Evolutionary conservation across 2,329 filamentous ascomycete species (phyloP), one percentile per base, ranked within the genome.

Genomic region (Aspergillus nomiae): DNA sequence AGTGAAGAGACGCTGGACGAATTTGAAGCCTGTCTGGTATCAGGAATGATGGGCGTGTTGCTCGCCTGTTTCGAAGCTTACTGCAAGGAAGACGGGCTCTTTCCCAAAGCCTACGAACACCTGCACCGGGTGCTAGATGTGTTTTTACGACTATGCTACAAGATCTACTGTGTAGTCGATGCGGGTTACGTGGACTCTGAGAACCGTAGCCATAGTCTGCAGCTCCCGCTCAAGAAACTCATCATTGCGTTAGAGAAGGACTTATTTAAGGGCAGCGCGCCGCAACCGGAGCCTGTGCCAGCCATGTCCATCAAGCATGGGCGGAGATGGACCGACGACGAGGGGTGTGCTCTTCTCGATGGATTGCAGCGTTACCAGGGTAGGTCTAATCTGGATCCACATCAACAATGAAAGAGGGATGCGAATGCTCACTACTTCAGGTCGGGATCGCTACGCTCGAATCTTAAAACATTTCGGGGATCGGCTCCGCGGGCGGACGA

Each of bases 321-420:
- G 14, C 38, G 24, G 9, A 38, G 50, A 50, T 77, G 73, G 72
- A 69, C 66, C 2, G 59, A 71, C 6, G 60, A 61, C 4, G 72
- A 77, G 56, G 64, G 62, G 7, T 12, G 21, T 8, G 67, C 67
- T 21, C 64, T 77, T 7, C n/a, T 74, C 0, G 63, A 71, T 26
- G 73, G 72, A 10, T 60, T 77, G 26, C 63, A 68, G 53, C 38
- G 24, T 19, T 71, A 67, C 58, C 67, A 69, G 32, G 69, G 67
- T 66, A 64, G 30, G 63, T 58, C 24, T 36, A 2, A 2, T 56
- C 16, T 46, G 16, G 14, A 30, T n/a, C 34, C 8, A 11, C 24
- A 21, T 14, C 21, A 24, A 24, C 21, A 24, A 24, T 24, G 21
- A 24, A 24, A 24, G 21, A 16, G 6, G 34, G 12, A 38, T 2